phyloP scores from a whole-genome alignment of 345 rosid species.

The Cardamine chenopodiifolia region DNA sequence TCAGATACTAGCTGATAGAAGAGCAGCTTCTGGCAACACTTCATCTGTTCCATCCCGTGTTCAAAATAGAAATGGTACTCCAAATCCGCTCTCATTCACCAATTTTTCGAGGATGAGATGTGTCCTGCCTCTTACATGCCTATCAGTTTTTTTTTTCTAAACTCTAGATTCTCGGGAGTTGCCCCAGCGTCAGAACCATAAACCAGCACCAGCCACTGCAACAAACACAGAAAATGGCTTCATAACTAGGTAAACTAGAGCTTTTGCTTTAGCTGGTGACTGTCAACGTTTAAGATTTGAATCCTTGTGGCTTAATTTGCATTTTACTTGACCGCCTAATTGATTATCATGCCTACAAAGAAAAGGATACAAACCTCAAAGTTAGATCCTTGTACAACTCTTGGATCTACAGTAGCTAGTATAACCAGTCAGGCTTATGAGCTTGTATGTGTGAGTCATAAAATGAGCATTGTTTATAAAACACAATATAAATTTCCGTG shows the following conservation, averaged over 20 bases:
- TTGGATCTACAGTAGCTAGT: slow-evolving; percentile 11
- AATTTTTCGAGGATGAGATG: not conserved
- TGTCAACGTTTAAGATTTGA: not conserved
- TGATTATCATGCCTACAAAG: not conserved
- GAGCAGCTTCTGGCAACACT: slow-evolving; percentile 33
- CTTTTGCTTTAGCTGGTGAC: slow-evolving; percentile 9
- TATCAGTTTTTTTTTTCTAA: not conserved
- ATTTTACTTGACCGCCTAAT: not conserved
- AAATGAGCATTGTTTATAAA: slow-evolving; percentile 15
- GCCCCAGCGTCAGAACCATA: slow-evolving; percentile 48
- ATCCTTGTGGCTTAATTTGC: not conserved
- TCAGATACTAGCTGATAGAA: slow-evolving; percentile 45
- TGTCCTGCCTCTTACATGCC: slow-evolving; percentile 8
- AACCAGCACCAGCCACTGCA: slow-evolving; percentile 26
- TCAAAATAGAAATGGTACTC: slow-evolving; percentile 52
- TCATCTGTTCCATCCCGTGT: slow-evolving; percentile 48
- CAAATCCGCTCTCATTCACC: not conserved
- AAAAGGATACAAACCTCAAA: not conserved
- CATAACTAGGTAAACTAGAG: slow-evolving; percentile 52
- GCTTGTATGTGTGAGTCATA: not conserved
- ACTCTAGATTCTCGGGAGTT: slow-evolving; percentile 49
- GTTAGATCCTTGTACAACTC: not conserved
- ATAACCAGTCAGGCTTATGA: slow-evolving; percentile 5
- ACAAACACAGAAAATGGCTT: slow-evolving; percentile 51
- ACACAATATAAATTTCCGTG: not conserved